Base-by-base conservation (phyloP, 257 asterid genomes). In the Dorcoceras hygrometricum region DNA sequence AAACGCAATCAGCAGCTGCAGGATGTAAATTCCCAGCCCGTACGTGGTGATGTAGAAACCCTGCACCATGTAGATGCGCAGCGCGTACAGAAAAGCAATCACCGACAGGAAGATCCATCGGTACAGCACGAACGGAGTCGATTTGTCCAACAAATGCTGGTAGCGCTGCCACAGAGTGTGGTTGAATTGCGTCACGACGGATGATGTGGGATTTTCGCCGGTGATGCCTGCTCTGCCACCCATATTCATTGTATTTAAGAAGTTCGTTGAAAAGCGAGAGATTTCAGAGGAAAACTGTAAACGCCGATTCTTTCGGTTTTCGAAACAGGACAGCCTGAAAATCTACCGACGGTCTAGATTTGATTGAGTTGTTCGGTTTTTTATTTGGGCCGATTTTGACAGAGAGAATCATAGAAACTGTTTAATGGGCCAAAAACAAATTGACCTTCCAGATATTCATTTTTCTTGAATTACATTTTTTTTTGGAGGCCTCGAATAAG, bases 21-120 rank as follows among this genome's bases (percentile, higher is more conserved):
- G 81, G 79, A 90, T 66, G 75, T 90, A 91, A 79, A 94, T 94
- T 18, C 96, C 99, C 51, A 94, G 79, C 0, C 85, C 99, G 76
- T 94, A 94, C 20, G 99, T 89, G 73, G 91, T 81, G 86, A 94
- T 78, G 77, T 94, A 94, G 95, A 85, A 91, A 2, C 98, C 99
- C 80, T 90, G 77, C 8, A 90, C 74, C 5, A 89, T 1, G 80
- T 71, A 84, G 46, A 90, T 89, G 60, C 99, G 96, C 65, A 94
- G 54, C 75, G 85, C 90, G 75, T 82, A 94, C 46, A 94, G 59
- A 55, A 75, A 57, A 19, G 85, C 90, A 76, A 91, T 76, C 67
- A 62, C 72, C 59, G 75, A 82, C 20, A 90, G 79, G 76, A 77
- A 82, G 83, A 91, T 79, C 99, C 99, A 94, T 7, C 99, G 92